phyloP scores from a whole-genome alignment of 768 basidiomycete genomes.

The Collybia nuda region DNA sequence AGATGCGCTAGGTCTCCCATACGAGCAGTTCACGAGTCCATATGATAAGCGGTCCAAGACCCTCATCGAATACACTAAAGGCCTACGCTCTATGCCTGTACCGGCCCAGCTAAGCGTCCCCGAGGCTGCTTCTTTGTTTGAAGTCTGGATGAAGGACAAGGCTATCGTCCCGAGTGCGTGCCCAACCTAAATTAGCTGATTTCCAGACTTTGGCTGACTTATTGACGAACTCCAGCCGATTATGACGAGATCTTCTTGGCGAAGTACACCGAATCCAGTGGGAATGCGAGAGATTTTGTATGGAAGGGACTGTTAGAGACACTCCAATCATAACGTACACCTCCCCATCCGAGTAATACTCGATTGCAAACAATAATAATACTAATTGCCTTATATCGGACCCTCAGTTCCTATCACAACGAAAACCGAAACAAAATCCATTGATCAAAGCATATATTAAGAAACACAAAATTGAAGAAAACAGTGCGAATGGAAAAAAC shows the following conservation, averaged over 20 bases:
- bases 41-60: slow-evolving; percentile 54
- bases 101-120: slow-evolving; percentile 58
- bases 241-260: slow-evolving; percentile 75
- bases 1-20: slow-evolving; percentile 52
- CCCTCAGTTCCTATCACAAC: too few species aligned
- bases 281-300: slow-evolving; percentile 80
- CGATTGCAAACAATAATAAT: too few species aligned
- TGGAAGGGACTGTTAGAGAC: slow-evolving; percentile 56
- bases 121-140: slow-evolving; percentile 79
- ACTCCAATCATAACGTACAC: slow-evolving; percentile 11
- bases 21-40: slow-evolving; percentile 43
- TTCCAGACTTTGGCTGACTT: background rate
- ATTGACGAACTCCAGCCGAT: slow-evolving; percentile 19
- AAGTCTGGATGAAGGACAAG: slow-evolving; percentile 69
- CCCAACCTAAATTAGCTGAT: slow-evolving; percentile 1
- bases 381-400: too few species aligned
- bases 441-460: too few species aligned
- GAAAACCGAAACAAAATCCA: too few species aligned
- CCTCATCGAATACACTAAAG: slow-evolving; percentile 53
- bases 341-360: background rate
- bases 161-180: slow-evolving; percentile 51
- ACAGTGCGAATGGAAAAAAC: too few species aligned
- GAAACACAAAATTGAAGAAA: too few species aligned
- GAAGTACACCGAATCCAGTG: slow-evolving; percentile 75
- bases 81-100: slow-evolving; percentile 36